These are phyloP conservation scores for Chenopodium suecicum DNA, from an alignment of 148 eudicot species.

Conservation along the genomic window DNA sequence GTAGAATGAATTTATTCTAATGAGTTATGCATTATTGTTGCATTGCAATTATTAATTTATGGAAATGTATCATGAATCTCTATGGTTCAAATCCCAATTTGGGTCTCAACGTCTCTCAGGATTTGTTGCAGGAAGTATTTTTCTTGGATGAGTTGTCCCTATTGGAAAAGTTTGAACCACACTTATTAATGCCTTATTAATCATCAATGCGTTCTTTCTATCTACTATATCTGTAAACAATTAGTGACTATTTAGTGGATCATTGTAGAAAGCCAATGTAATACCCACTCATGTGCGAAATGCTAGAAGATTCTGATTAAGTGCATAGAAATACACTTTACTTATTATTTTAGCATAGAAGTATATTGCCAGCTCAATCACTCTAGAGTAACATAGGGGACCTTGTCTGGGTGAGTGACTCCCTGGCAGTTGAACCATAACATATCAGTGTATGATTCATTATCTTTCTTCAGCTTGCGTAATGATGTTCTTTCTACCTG, in stretches of 20 bases:
- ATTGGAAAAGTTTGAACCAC: not conserved
- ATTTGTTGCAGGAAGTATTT: not conserved
- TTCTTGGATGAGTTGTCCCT: not conserved
- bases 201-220: not conserved
- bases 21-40: not conserved
- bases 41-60: not conserved
- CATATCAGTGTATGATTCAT: not conserved
- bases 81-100: not conserved
- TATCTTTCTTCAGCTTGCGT: not conserved
- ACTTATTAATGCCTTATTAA: not conserved
- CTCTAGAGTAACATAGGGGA: not conserved
- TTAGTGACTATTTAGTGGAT: not conserved
- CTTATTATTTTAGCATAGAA: not conserved
- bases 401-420: not conserved
- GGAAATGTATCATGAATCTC: not conserved
- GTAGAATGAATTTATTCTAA: not conserved
- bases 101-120: not conserved
- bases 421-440: not conserved
- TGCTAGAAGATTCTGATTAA: not conserved
- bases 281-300: not conserved
- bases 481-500: not conserved
- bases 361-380: not conserved
- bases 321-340: not conserved
- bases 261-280: not conserved
- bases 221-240: not conserved